A percentile compares a stretch with the other conserved stretches of the same genome.
These are phyloP conservation scores for Trichoderma atroviride DNA, from an alignment of 2,329 filamentous ascomycete genomes.

Conservation along the genomic window DNA sequence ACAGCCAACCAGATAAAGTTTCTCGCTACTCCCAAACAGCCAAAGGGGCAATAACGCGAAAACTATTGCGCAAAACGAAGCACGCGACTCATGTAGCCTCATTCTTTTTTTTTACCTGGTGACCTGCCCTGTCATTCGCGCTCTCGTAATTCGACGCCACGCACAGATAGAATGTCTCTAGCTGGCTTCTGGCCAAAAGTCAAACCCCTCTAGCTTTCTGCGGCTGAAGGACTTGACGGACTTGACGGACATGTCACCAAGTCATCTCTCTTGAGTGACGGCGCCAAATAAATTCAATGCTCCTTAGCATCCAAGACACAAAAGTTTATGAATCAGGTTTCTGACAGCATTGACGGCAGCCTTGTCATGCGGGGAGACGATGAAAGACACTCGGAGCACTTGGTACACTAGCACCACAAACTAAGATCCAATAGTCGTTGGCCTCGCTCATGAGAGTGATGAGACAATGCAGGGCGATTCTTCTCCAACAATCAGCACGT, in stretches of 20 bases:
- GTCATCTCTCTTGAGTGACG: background rate
- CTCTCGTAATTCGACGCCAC: background rate
- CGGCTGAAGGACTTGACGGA: background rate
- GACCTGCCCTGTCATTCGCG: background rate
- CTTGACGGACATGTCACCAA: background rate
- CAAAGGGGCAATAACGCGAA: background rate
- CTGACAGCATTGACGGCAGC: background rate
- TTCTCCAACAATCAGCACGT: constrained; percentile 4
- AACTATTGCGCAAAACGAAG: background rate
- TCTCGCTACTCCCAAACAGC: background rate
- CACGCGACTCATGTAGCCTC: background rate
- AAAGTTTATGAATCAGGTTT: background rate
- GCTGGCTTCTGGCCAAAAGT: constrained; percentile 10
- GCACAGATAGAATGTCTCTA: background rate
- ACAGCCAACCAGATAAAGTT: background rate
- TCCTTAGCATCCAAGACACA: background rate
- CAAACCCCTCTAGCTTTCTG: background rate
- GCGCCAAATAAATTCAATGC: background rate
- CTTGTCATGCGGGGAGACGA: background rate
- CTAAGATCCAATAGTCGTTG: background rate
- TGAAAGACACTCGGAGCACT: background rate
- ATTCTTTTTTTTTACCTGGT: too few relatives aligned
- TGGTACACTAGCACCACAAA: background rate
- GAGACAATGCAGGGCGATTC: background rate
- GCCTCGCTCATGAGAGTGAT: background rate